Evolutionary conservation across 2,329 filamentous ascomycete species (phyloP).

Genomic region (Sclerotinia spermophila): DNA sequence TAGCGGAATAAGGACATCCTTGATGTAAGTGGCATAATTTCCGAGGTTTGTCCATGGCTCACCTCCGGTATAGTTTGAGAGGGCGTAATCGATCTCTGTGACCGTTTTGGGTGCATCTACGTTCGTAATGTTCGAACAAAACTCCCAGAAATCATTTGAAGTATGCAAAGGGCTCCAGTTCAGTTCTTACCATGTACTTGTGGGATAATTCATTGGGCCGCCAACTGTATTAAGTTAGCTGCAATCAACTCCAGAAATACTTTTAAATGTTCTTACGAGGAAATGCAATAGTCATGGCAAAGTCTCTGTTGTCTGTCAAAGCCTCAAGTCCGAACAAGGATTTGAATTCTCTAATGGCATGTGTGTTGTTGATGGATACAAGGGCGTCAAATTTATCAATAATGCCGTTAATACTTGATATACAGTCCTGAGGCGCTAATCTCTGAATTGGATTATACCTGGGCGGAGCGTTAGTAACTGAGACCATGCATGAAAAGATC

Average conservation of each 20-base stretch:
- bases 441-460: constrained; percentile 46
- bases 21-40: constrained; percentile 50
- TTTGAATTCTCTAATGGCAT: constrained; percentile 45
- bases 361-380: constrained; percentile 41
- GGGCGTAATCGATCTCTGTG: constrained; percentile 43
- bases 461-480: not conserved
- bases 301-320: constrained; percentile 45
- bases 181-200: constrained; percentile 52
- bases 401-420: constrained; percentile 47
- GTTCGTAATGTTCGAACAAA: constrained; percentile 51
- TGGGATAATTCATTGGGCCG: constrained; percentile 48
- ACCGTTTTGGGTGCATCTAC: constrained; percentile 43
- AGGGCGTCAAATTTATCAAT: constrained; percentile 49
- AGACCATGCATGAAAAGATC: not conserved
- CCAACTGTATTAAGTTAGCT: constrained; percentile 35
- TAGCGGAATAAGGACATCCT: constrained; percentile 43
- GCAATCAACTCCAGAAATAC: not conserved
- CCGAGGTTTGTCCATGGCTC: constrained; percentile 49
- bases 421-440: constrained; percentile 47
- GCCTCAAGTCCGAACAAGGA: constrained; percentile 46
- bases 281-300: constrained; percentile 47
- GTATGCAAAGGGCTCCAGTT: constrained; percentile 45
- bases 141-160: constrained; percentile 48
- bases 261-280: constrained; percentile 33
- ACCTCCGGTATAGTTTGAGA: constrained; percentile 48